phyloP scores from a whole-genome alignment of 768 basidiomycete species.

The Royoungia palumana region DNA sequence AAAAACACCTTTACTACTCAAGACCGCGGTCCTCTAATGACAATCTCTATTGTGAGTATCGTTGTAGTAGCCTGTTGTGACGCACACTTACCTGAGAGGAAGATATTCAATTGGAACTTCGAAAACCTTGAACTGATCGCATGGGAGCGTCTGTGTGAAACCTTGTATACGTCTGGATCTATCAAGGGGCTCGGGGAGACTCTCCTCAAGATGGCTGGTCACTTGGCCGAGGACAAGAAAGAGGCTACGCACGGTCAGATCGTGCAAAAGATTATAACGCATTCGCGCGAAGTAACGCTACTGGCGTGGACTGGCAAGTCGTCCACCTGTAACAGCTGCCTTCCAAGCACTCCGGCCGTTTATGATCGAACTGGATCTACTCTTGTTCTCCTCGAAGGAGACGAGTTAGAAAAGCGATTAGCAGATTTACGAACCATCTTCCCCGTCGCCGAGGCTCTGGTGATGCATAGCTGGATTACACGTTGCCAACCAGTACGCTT shows the following conservation, averaged over 20 bases:
- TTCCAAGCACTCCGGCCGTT: no score
- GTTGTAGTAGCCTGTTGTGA: no score
- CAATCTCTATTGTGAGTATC: no score
- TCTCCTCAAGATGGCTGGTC: neutral
- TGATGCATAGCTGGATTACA: no score
- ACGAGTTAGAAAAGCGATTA: no score
- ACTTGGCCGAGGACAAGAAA: neutral
- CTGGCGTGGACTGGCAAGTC: neutral
- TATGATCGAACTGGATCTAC: no score
- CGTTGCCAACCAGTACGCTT: no score
- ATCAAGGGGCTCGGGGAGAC: constrained; percentile 2
- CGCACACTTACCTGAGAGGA: neutral
- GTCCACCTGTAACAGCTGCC: neutral
- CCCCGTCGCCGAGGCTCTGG: no score
- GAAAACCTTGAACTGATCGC: neutral
- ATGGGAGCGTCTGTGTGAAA: neutral
- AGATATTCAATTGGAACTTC: constrained; percentile 4
- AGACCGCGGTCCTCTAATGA: no score
- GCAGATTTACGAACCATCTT: no score
- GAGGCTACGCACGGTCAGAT: neutral
- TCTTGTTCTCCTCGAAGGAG: no score
- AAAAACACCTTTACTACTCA: no score
- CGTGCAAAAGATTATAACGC: neutral
- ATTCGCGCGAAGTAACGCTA: neutral
- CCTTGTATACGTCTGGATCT: neutral